Evolutionary conservation across 257 asterid species (phyloP).

Genomic region (Marsdenia floribunda): DNA sequence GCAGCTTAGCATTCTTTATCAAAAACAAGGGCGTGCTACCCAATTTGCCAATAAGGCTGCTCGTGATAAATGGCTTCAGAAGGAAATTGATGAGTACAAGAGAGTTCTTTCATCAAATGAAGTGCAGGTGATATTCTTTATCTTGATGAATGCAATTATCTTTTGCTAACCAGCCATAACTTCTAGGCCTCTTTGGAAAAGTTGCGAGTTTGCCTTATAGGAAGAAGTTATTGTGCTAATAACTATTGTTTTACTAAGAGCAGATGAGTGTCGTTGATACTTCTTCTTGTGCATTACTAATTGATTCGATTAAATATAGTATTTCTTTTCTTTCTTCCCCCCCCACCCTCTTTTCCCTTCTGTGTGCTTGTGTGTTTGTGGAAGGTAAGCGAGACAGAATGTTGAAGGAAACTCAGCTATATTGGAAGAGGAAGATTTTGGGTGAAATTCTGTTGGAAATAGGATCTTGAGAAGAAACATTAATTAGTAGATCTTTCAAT

Average conservation of each 20-base stretch:
- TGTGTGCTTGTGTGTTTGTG: not conserved
- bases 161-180: not conserved
- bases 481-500: not conserved
- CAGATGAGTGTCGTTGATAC: not conserved
- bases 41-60: constrained; percentile 87
- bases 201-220: not conserved
- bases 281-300: not conserved
- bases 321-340: no score
- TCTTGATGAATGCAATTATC: not conserved
- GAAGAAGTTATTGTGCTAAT: not conserved
- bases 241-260: not conserved
- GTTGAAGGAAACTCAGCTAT: not conserved
- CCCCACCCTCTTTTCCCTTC: not conserved
- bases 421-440: not conserved
- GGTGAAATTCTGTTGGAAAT: not conserved
- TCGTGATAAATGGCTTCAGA: constrained; percentile 88
- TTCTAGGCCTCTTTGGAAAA: not conserved
- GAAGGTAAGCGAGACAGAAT: not conserved
- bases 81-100: constrained; percentile 83
- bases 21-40: constrained; percentile 98
- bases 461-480: not conserved
- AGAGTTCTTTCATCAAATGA: constrained; percentile 74
- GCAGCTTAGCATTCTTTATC: constrained; percentile 97
- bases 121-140: constrained; percentile 51
- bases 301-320: not conserved